These are phyloP conservation scores for Solanum piurae DNA, from an alignment of 257 asterid species.

Conservation along the genomic window DNA sequence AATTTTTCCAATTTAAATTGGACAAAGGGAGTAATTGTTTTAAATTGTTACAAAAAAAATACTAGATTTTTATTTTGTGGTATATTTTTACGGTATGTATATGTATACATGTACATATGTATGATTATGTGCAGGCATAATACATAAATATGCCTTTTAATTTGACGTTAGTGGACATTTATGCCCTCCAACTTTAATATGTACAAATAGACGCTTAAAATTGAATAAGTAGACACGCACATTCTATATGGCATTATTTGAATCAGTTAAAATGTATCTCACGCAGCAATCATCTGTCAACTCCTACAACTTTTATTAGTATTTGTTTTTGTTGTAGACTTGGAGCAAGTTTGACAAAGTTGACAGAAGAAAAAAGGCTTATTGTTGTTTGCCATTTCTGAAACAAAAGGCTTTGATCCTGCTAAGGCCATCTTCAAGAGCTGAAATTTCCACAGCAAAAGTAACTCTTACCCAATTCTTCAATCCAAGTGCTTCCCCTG, in stretches of 20 bases:
- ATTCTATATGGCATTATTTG: too few relatives aligned
- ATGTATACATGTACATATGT: too few relatives aligned
- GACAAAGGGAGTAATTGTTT: not conserved
- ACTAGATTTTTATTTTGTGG: not conserved
- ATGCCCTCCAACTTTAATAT: too few relatives aligned
- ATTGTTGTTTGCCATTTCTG: constrained; percentile 29
- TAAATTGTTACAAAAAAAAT: not conserved
- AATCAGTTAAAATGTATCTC: too few relatives aligned
- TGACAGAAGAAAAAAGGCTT: not conserved
- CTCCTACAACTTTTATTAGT: not conserved
- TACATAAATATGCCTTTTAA: too few relatives aligned
- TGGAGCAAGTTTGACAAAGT: not conserved
- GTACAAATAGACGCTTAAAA: too few relatives aligned
- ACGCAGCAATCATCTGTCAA: fast-evolving
- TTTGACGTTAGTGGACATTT: too few relatives aligned
- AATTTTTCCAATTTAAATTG: too few relatives aligned
- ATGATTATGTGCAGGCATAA: too few relatives aligned
- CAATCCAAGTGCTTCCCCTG: constrained; percentile 52
- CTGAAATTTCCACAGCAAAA: constrained; percentile 40
- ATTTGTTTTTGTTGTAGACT: not conserved
- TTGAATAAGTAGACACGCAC: fast-evolving
- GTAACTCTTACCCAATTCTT: constrained; percentile 54
- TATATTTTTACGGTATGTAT: not conserved
- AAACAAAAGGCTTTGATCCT: constrained; percentile 57
- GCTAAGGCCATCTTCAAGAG: constrained; percentile 41